These are phyloP conservation scores for Sporisorium exsertum DNA, from an alignment of 1,284 basidiomycete species.

Conservation along the genomic window DNA sequence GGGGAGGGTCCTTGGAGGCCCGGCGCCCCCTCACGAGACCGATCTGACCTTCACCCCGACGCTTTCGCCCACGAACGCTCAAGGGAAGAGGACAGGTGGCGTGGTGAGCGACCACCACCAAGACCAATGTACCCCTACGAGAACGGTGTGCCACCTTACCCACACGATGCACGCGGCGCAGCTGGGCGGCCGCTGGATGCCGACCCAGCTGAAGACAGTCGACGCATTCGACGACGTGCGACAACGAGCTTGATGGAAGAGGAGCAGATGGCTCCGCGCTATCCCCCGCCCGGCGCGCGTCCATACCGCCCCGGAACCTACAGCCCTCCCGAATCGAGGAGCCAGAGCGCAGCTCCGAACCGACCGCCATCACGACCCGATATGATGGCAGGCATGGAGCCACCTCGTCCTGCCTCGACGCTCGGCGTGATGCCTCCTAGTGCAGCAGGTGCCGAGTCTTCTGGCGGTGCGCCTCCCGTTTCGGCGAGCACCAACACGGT, in stretches of 20 bases:
- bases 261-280: slow-evolving; percentile 21
- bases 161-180: slow-evolving; percentile 9
- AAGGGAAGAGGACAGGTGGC: slow-evolving; percentile 33
- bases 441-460: not conserved
- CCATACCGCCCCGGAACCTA: slow-evolving; percentile 24
- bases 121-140: slow-evolving; percentile 26
- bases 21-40: slow-evolving; percentile 12
- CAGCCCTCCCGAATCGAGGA: slow-evolving; percentile 37
- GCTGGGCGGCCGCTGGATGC: slow-evolving; percentile 17
- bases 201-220: slow-evolving; percentile 18
- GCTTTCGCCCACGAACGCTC: slow-evolving; percentile 22
- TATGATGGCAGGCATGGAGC: slow-evolving; percentile 38
- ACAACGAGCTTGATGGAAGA: slow-evolving; percentile 23
- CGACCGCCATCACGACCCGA: slow-evolving; percentile 16
- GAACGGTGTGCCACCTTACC: slow-evolving; percentile 5
- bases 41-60: slow-evolving; percentile 17
- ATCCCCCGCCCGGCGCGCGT: slow-evolving; percentile 14
- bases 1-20: slow-evolving; percentile 28
- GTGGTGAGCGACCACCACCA: slow-evolving; percentile 18
- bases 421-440: slow-evolving; percentile 21
- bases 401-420: slow-evolving; percentile 34
- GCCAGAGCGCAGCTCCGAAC: slow-evolving; percentile 21
- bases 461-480: not conserved
- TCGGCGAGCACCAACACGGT: slow-evolving; percentile 21
- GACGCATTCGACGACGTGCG: slow-evolving; percentile 31